Conservation (phyloP, 208 protist species). For the Acanthamoeba triangularis region DNA sequence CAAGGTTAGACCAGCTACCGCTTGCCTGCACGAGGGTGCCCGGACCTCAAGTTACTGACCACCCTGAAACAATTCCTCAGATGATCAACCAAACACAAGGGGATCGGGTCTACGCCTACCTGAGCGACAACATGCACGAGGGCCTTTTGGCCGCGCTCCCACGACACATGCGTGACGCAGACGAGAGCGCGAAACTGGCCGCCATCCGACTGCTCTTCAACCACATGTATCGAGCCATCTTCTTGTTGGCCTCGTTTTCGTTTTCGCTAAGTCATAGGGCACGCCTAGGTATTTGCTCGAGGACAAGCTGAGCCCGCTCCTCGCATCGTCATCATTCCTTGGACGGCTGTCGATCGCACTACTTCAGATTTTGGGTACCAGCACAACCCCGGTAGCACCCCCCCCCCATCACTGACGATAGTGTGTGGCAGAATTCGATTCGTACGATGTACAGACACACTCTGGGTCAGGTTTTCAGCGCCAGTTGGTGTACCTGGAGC, state of each 20-base stretch:
- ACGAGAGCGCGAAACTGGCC: slow-evolving; percentile 51
- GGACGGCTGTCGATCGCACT: slow-evolving; percentile 31
- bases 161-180: slow-evolving; percentile 44
- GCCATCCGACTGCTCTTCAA: slow-evolving; percentile 52
- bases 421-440: slow-evolving; percentile 24
- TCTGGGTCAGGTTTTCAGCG: slow-evolving; percentile 40
- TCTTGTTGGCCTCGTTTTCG: too few relatives aligned
- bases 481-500: slow-evolving; percentile 22
- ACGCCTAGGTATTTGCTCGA: slow-evolving; percentile 8
- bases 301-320: neutral
- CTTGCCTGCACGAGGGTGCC: neutral
- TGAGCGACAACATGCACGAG: slow-evolving; percentile 1
- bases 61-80: neutral
- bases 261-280: neutral
- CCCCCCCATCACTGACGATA: too few relatives aligned
- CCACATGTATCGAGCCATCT: slow-evolving; percentile 65
- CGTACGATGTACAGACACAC: slow-evolving; percentile 25
- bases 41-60: neutral
- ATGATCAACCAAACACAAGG: neutral
- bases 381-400: neutral
- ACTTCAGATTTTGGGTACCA: slow-evolving; percentile 64
- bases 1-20: neutral
- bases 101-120: neutral
- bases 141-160: neutral
- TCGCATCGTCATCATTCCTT: neutral